These are phyloP conservation scores for Penicillium parvum DNA, from an alignment of 495 filamentous ascomycete species.

Conservation along the genomic window DNA sequence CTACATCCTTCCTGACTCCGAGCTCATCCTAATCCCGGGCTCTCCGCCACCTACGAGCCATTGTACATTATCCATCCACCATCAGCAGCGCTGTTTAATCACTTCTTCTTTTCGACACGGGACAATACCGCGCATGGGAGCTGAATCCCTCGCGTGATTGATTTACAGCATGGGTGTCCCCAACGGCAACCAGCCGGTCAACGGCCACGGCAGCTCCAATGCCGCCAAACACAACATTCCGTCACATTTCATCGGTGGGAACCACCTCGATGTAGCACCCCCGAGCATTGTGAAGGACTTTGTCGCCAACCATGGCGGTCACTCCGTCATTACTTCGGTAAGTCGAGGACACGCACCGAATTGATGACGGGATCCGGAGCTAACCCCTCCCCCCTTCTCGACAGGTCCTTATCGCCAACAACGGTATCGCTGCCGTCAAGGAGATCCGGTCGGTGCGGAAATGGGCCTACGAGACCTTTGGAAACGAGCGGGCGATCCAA, in stretches of 20 bases:
- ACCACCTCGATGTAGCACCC: slow-evolving; percentile 71
- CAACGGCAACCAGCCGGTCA: slow-evolving; percentile 38
- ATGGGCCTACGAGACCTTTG: slow-evolving; percentile 99
- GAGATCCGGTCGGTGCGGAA: slow-evolving; percentile 97
- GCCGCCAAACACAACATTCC: slow-evolving; percentile 76
- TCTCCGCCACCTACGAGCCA: slow-evolving; percentile 5
- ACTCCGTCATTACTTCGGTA: slow-evolving; percentile 97
- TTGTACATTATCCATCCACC: slow-evolving; percentile 20
- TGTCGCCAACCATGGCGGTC: slow-evolving; percentile 80
- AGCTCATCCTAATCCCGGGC: slow-evolving; percentile 7
- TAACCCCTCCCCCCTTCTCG: neutral
- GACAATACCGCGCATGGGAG: slow-evolving; percentile 1
- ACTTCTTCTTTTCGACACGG: slow-evolving; percentile 2
- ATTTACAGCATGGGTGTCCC: slow-evolving; percentile 37
- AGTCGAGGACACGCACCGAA: slow-evolving; percentile 24
- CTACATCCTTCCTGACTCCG: slow-evolving; percentile 1
- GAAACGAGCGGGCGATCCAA: slow-evolving; percentile 95
- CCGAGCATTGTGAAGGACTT: slow-evolving; percentile 90
- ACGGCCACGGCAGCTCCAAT: slow-evolving; percentile 55
- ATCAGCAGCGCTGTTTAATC: slow-evolving; percentile 20
- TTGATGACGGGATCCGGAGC: neutral
- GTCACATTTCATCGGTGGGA: slow-evolving; percentile 94
- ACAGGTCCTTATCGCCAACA: slow-evolving; percentile 98
- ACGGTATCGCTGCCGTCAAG: slow-evolving; percentile 99
- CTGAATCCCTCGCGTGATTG: slow-evolving; percentile 6